Conservation (phyloP, 257 asterid species). For the Capsicum pubescens region DNA sequence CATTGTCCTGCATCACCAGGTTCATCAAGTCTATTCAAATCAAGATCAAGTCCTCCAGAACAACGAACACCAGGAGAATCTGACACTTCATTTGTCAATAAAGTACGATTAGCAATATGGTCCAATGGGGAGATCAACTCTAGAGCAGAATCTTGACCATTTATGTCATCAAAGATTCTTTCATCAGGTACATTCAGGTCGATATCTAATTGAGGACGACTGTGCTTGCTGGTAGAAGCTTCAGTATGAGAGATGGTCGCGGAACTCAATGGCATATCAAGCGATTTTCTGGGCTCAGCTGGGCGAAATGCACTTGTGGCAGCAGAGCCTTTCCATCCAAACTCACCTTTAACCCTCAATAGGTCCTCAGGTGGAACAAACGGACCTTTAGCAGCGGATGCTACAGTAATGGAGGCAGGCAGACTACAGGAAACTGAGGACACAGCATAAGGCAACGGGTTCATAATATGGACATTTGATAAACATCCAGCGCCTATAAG, state of each 20-base stretch:
- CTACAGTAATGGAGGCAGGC: conserved; percentile 76
- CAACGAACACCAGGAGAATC: conserved; percentile 41
- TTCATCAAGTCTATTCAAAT: conserved; percentile 53
- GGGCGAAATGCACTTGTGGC: conserved; percentile 99
- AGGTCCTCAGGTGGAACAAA: conserved; percentile 92
- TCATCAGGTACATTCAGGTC: conserved; percentile 66
- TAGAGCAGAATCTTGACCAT: conserved; percentile 44
- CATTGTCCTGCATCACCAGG: conserved; percentile 44
- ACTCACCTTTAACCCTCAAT: conserved; percentile 72
- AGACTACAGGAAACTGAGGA: conserved; percentile 46
- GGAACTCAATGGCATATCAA: conserved; percentile 42
- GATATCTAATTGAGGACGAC: conserved; percentile 53
- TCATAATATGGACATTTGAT: conserved; percentile 44
- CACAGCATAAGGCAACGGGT: conserved; percentile 41
- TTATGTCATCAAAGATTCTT: conserved; percentile 51
- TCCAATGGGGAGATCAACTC: conserved; percentile 37
- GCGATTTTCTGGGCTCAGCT: conserved; percentile 84
- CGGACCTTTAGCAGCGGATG: conserved; percentile 87
- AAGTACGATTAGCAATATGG: conserved; percentile 33
- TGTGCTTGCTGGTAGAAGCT: conserved; percentile 50
- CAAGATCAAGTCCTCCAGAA: conserved; percentile 55
- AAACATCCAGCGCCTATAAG: conserved; percentile 38
- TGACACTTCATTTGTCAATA: conserved; percentile 32
- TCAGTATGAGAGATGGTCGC: conserved; percentile 40
- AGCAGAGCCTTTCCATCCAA: conserved; percentile 98